Base-by-base conservation (phyloP, 352 stramenopile genomes). In the Globisporangium uncinulatum region DNA sequence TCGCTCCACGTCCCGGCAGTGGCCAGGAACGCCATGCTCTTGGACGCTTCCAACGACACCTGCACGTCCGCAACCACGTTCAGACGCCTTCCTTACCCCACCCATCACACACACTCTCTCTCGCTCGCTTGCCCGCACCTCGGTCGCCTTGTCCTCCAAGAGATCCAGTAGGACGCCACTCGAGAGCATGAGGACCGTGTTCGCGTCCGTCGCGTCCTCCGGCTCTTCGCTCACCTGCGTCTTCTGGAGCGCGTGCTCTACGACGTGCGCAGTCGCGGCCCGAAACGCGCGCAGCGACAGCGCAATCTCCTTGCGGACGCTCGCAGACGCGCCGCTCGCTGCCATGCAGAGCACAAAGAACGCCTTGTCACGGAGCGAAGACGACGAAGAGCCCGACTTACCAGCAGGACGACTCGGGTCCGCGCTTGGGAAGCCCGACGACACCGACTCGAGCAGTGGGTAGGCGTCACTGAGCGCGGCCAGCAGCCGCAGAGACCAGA, bases 131-230 rank as follows among this genome's bases (percentile, higher is more conserved):
- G 4, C 7, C 41, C 58, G 41, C 54, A 77, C 66, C 42, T 78
- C 48, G 1, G 63, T 47, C 4, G 68, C 54, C 0, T 67, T 49
- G 48, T 90, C 80, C 42, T 90, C 80, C 32, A 90, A 59, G 11
- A 90, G 66, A 9, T 79, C 79, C 9, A 90, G 56, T 45, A 88
- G 31, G 1, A 72, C 64, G 3, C 80, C 80, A 31, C 76, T 90
- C 4, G 80, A 76, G 61, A 88, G 74, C 80, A 90, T 87, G 4
- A 65, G 63, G 3, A 70, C 53, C 7, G 65, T 85, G 14, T 76
- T 73, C 45, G 73, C 67, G 11, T 70, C 68, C 31, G 73, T 57
- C 21, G 73, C 55, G 20, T 73, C 54, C 7, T 62, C 59, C 24
- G 76, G 41, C 17, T 71, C 64, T 68, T 87, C 79, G 24, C 74